These are phyloP conservation scores for Venturia pyrina DNA, from an alignment of 2,329 filamentous ascomycete genomes.

Conservation along the genomic window DNA sequence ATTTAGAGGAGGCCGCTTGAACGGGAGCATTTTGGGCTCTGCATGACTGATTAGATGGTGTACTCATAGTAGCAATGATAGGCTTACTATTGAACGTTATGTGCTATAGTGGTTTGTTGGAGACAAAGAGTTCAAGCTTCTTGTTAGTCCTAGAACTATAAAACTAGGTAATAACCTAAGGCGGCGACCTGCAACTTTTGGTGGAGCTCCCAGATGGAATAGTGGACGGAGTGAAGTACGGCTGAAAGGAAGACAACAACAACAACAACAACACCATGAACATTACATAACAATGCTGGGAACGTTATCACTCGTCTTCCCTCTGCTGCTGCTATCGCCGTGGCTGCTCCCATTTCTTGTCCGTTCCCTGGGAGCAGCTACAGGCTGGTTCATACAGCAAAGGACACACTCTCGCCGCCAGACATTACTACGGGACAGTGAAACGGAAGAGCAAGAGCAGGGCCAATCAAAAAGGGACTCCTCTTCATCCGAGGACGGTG, in stretches of 20 bases:
- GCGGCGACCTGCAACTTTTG: neutral
- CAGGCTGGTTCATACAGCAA: slow-evolving; percentile 18
- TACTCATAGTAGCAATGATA: neutral
- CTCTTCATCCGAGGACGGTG: slow-evolving; percentile 42
- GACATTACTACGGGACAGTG: neutral
- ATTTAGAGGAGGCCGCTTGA: neutral
- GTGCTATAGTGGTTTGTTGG: neutral
- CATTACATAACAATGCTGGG: neutral
- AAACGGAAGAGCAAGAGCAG: slow-evolving; percentile 10
- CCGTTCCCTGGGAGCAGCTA: slow-evolving; percentile 17
- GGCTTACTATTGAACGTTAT: neutral
- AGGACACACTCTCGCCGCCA: slow-evolving; percentile 23
- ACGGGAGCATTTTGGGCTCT: neutral
- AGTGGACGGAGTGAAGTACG: neutral
- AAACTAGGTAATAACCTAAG: no score
- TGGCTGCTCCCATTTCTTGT: slow-evolving; percentile 7
- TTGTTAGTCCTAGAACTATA: no score
- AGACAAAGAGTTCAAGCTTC: neutral
- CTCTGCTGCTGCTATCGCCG: slow-evolving; percentile 4
- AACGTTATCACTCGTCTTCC: neutral
- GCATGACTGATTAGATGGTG: neutral
- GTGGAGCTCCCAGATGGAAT: neutral
- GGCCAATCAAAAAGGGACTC: neutral
- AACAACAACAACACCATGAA: neutral
- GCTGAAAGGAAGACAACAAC: neutral